phyloP scores from a whole-genome alignment of 2,329 filamentous ascomycete species.

The Penicillium occitanis region DNA sequence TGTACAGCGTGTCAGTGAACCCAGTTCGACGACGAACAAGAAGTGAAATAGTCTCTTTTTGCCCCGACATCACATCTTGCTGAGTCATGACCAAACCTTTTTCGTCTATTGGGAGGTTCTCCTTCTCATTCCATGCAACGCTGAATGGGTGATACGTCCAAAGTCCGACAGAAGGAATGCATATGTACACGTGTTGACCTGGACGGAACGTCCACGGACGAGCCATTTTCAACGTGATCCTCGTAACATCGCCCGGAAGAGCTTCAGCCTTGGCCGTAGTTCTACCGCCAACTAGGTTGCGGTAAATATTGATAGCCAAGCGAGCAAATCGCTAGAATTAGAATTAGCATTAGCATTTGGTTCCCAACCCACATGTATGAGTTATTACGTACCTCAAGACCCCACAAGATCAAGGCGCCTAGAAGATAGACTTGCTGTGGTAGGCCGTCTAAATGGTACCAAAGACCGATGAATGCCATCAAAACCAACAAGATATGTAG shows the following conservation, averaged over 20 bases:
- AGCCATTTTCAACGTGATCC: conserved; percentile 69
- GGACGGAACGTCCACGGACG: conserved; percentile 65
- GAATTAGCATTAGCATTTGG: conserved; percentile 18
- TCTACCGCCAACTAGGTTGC: conserved; percentile 60
- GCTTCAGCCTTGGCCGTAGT: conserved; percentile 67
- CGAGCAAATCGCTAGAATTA: conserved; percentile 55
- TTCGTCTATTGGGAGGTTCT: conserved; percentile 45
- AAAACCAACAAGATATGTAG: conserved; percentile 75
- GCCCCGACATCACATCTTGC: conserved; percentile 52
- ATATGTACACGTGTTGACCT: conserved; percentile 73
- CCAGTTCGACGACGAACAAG: conserved; percentile 85
- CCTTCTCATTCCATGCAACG: conserved; percentile 69
- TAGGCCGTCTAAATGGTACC: conserved; percentile 71
- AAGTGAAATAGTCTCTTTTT: conserved; percentile 68
- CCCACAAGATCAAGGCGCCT: conserved; percentile 74
- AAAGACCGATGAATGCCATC: conserved; percentile 68
- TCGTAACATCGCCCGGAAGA: conserved; percentile 67
- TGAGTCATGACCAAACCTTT: conserved; percentile 47
- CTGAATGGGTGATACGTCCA: conserved; percentile 80
- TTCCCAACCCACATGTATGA: background rate
- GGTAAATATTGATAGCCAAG: conserved; percentile 62
- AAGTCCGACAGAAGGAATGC: conserved; percentile 63
- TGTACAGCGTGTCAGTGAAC: conserved; percentile 78
- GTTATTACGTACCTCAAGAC: conserved; percentile 55
- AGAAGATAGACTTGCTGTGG: conserved; percentile 74